Conservation (phyloP, 306 rosid species). For the Pterocarpus santalinus region DNA sequence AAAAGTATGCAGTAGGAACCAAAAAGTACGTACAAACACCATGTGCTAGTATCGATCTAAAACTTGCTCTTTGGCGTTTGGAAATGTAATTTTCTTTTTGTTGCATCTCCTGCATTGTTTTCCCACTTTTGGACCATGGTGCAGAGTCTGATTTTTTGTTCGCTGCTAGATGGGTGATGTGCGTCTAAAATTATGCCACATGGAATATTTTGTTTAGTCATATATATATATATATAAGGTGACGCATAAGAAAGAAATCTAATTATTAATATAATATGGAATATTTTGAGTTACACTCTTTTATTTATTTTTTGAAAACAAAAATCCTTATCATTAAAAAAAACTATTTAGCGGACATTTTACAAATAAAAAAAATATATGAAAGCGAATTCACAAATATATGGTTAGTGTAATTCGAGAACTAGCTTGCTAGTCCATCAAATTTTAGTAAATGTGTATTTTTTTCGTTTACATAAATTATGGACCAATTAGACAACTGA, state of each 20-base stretch:
- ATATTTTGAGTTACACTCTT: neutral
- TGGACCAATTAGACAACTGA: neutral
- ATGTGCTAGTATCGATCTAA: constrained; percentile 37
- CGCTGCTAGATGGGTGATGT: constrained; percentile 24
- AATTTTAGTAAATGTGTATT: neutral
- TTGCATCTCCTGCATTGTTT: constrained; percentile 21
- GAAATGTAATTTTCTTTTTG: constrained; percentile 35
- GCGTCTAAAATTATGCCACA: constrained; percentile 27
- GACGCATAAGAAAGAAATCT: neutral
- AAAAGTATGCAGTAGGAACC: constrained; percentile 5
- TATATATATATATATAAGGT: neutral
- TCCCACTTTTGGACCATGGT: constrained; percentile 27
- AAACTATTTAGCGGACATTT: neutral
- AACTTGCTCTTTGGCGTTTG: constrained; percentile 45
- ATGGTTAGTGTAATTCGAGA: neutral
- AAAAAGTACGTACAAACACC: constrained; percentile 34
- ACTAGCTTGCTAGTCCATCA: neutral
- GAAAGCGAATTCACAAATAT: neutral
- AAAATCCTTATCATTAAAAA: neutral
- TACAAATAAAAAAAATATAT: neutral
- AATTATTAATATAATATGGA: neutral
- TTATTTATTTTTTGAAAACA: no score
- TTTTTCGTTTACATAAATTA: neutral
- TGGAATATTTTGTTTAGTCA: constrained; percentile 17
- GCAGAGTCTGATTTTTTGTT: constrained; percentile 36